A percentile compares a stretch with the other conserved stretches of the same genome.
phyloP scores from a whole-genome alignment of 1,139 yeast genomes.

The Candida sp. region DNA sequence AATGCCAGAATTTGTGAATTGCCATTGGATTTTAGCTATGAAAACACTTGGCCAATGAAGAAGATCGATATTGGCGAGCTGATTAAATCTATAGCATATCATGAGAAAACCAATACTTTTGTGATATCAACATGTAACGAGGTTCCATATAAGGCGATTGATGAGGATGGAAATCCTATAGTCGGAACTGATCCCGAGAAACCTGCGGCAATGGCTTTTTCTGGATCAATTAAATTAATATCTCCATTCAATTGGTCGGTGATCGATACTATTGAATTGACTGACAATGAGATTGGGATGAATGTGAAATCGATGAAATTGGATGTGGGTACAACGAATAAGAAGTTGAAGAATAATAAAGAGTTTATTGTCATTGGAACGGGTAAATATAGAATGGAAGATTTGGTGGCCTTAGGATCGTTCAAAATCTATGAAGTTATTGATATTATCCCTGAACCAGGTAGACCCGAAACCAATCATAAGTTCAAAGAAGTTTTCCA shows the following conservation, averaged over 20 bases:
- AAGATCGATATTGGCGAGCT: constrained; percentile 57
- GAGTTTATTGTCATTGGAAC: constrained; percentile 81
- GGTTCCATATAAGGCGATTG: constrained; percentile 62
- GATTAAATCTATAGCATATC: constrained; percentile 69
- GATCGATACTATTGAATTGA: constrained; percentile 66
- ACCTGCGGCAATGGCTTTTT: constrained; percentile 50
- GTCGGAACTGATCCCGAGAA: constrained; percentile 53
- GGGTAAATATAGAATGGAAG: constrained; percentile 77
- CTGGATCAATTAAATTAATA: constrained; percentile 61
- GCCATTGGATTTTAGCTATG: constrained; percentile 50
- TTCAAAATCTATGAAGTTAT: constrained; percentile 74
- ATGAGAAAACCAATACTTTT: constrained; percentile 64
- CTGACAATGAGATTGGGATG: constrained; percentile 65
- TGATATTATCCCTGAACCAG: constrained; percentile 89
- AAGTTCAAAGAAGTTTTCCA: constrained; percentile 72
- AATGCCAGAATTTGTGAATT: constrained; percentile 71
- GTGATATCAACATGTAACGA: constrained; percentile 62
- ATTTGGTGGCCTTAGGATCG: constrained; percentile 76
- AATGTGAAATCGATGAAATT: constrained; percentile 57
- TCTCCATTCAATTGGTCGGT: constrained; percentile 78
- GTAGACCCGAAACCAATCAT: constrained; percentile 78
- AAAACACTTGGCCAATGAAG: constrained; percentile 62
- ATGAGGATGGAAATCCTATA: constrained; percentile 69
- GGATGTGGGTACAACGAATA: constrained; percentile 44
- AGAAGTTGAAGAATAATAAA: constrained; percentile 54